A percentile compares a stretch with the other conserved stretches of the same genome.
Conservation (phyloP, 2,329 filamentous ascomycete genomes). For the Fusarium nelsonii region DNA sequence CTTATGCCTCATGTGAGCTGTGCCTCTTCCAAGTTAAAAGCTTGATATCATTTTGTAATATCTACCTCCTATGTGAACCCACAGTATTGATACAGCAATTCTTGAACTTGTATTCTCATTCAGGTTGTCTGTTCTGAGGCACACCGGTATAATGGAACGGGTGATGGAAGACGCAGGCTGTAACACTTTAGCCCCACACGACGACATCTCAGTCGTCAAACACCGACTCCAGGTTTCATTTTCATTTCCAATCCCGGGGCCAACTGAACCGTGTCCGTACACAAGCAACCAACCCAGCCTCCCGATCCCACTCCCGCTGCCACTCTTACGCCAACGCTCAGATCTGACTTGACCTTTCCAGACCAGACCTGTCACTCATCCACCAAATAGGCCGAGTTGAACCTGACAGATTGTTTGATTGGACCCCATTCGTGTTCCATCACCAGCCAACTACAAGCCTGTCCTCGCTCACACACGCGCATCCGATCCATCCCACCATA, state of each 20-base stretch:
- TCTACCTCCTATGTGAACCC: no score
- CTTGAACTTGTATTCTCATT: no score
- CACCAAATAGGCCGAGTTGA: slow-evolving; percentile 13
- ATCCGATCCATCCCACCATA: slow-evolving; percentile 13
- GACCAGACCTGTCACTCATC: slow-evolving; percentile 21
- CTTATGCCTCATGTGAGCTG: no score
- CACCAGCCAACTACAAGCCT: slow-evolving; percentile 40
- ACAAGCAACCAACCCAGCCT: slow-evolving; percentile 45
- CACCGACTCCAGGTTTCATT: slow-evolving; percentile 45
- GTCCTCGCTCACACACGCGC: slow-evolving; percentile 33
- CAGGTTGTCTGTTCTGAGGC: no score
- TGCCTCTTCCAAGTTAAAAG: no score
- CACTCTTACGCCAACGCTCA: slow-evolving; percentile 26
- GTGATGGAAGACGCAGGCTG: slow-evolving; percentile 4
- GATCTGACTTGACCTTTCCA: slow-evolving; percentile 5
- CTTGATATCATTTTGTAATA: no score
- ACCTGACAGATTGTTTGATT: slow-evolving; percentile 24
- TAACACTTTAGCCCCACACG: slow-evolving; percentile 42
- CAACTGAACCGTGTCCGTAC: slow-evolving; percentile 46
- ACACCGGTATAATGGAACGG: no score
- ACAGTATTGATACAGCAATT: no score
- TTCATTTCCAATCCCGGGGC: slow-evolving; percentile 46
- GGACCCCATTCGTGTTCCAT: slow-evolving; percentile 37
- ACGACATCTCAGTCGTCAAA: slow-evolving; percentile 38
- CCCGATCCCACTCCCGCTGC: slow-evolving; percentile 23